Evolutionary conservation across 768 basidiomycete species (phyloP).

Genomic region (Amanita polypyramis): DNA sequence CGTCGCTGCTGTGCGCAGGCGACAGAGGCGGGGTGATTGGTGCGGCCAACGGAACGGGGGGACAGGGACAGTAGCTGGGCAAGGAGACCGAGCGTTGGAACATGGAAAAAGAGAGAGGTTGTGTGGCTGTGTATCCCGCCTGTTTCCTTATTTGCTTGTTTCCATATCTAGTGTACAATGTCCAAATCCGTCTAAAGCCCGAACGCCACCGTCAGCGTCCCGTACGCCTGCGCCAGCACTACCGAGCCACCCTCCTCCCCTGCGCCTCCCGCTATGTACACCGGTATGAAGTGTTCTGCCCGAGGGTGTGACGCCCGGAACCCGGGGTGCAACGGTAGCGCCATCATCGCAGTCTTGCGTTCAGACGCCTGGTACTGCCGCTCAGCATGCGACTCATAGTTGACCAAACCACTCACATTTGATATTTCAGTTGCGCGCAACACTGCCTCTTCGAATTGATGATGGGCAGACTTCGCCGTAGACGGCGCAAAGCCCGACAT

Average conservation of each 20-base stretch:
- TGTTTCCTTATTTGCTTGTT: no score
- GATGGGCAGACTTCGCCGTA: constrained; percentile 36
- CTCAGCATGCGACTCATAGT: neutral
- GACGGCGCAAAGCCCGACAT: constrained; percentile 36
- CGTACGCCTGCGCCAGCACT: constrained; percentile 43
- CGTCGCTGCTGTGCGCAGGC: constrained; percentile 30
- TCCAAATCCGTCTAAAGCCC: constrained; percentile 25
- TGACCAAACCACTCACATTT: constrained; percentile 29
- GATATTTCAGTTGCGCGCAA: constrained; percentile 38
- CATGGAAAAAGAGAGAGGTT: constrained; percentile 15
- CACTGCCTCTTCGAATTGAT: constrained; percentile 50
- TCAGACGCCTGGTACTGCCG: constrained; percentile 28
- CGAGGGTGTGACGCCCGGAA: constrained; percentile 66
- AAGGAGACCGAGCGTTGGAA: constrained; percentile 25
- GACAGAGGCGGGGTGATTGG: constrained; percentile 68
- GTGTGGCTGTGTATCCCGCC: neutral
- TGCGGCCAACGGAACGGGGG: constrained; percentile 25
- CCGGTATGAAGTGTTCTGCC: constrained; percentile 73
- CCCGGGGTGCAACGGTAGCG: constrained; percentile 43
- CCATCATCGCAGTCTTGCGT: constrained; percentile 45
- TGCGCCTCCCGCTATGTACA: constrained; percentile 71
- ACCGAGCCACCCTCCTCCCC: constrained; percentile 43
- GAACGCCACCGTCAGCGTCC: constrained; percentile 58
- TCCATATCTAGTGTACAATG: no score
- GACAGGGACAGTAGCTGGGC: constrained; percentile 16